phyloP scores from a whole-genome alignment of 352 stramenopile genomes.

The Globisporangium radiosum region DNA sequence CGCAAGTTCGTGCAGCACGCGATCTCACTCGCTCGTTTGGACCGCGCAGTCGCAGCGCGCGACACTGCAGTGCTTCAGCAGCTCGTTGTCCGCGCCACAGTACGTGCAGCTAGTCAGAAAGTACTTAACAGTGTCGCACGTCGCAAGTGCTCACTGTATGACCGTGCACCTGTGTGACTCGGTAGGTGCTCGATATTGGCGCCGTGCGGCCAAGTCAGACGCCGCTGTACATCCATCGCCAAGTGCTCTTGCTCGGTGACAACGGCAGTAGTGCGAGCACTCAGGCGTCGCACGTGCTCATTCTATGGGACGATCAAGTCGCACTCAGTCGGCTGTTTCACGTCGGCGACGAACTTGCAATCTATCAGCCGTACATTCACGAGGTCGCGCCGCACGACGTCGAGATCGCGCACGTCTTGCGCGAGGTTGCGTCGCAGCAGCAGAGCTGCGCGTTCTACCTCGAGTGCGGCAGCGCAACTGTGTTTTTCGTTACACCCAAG shows the following conservation, averaged over 20 bases:
- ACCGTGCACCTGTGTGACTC: too few species aligned
- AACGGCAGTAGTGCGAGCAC: constrained; percentile 8
- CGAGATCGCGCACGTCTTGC: constrained; percentile 49
- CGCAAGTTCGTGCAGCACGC: constrained; percentile 3
- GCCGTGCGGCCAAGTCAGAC: constrained; percentile 55
- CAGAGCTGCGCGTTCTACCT: constrained; percentile 47
- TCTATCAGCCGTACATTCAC: constrained; percentile 62
- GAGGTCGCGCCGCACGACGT: constrained; percentile 30
- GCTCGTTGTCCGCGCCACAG: not conserved
- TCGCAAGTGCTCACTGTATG: too few species aligned
- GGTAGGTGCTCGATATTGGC: constrained; percentile 55
- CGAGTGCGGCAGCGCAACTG: constrained; percentile 55
- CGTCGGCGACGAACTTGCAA: constrained; percentile 44
- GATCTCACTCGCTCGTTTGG: constrained; percentile 8
- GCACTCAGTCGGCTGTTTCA: constrained; percentile 52
- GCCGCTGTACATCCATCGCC: constrained; percentile 42
- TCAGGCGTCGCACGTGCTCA: constrained; percentile 28
- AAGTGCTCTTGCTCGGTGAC: constrained; percentile 58
- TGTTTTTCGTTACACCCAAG: constrained; percentile 26
- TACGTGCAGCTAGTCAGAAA: not conserved
- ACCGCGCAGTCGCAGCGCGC: constrained; percentile 1
- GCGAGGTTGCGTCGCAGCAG: constrained; percentile 52
- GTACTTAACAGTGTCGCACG: too few species aligned
- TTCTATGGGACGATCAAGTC: constrained; percentile 70
- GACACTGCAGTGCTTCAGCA: not conserved